Conservation (phyloP, 768 basidiomycete species). For the Tulasnella calospora region DNA sequence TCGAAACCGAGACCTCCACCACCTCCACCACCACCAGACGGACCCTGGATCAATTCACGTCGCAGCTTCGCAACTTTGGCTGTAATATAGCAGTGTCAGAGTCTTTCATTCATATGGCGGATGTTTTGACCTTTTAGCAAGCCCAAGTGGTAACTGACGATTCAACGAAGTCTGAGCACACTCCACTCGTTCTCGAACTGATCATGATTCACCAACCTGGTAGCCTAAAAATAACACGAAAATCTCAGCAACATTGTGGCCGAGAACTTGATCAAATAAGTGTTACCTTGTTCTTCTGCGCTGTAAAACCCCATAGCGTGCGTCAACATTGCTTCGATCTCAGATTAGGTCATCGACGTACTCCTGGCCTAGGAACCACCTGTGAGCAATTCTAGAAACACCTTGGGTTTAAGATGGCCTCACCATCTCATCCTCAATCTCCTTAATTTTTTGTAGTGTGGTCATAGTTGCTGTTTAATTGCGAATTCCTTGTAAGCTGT, state of each 20-base stretch:
- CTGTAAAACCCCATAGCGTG: conserved; percentile 40
- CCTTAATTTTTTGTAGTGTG: conserved; percentile 90
- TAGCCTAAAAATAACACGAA: conserved; percentile 26
- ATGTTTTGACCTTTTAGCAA: conserved; percentile 64
- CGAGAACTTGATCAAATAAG: not conserved
- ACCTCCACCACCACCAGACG: conserved; percentile 74
- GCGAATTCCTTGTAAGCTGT: not conserved
- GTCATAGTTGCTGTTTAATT: conserved; percentile 52
- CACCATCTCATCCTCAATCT: conserved; percentile 97
- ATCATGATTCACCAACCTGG: conserved; percentile 26
- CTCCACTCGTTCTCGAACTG: conserved; percentile 25
- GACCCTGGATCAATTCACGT: conserved; percentile 81
- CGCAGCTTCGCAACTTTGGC: conserved; percentile 97
- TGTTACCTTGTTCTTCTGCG: conserved; percentile 78
- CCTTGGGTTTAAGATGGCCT: conserved; percentile 33
- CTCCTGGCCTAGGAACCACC: conserved; percentile 63
- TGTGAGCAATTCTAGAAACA: not conserved
- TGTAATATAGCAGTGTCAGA: conserved; percentile 19
- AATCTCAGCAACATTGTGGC: not conserved
- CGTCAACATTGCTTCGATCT: conserved; percentile 20
- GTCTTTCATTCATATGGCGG: conserved; percentile 2
- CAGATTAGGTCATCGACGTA: conserved; percentile 39
- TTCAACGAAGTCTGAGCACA: conserved; percentile 31
- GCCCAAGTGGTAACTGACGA: conserved; percentile 78
- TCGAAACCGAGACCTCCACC: conserved; percentile 92